Conservation (phyloP, 768 basidiomycete species). For the Mycena epipterygia region DNA sequence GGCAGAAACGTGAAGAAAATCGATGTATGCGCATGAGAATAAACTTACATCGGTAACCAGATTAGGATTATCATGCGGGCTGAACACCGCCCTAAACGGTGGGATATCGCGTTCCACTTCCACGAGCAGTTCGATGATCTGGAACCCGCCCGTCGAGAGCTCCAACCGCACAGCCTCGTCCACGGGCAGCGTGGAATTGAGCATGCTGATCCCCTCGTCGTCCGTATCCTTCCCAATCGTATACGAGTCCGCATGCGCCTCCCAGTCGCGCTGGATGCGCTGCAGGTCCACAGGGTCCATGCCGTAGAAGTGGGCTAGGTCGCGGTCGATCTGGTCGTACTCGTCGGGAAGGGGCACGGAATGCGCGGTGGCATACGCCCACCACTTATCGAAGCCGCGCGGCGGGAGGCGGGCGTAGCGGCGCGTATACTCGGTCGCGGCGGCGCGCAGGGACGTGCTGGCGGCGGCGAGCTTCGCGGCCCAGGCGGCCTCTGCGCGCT, state of each 20-base stretch:
- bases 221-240: constrained; percentile 54
- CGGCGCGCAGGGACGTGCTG: constrained; percentile 81
- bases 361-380: constrained; percentile 68
- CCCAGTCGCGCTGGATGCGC: constrained; percentile 51
- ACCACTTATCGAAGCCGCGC: constrained; percentile 88
- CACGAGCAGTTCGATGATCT: constrained; percentile 55
- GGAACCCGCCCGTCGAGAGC: constrained; percentile 46
- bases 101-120: constrained; percentile 58
- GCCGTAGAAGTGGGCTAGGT: constrained; percentile 87
- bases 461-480: constrained; percentile 70
- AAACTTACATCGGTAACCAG: constrained; percentile 46
- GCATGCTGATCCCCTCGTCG: constrained; percentile 42
- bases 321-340: constrained; percentile 79
- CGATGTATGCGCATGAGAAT: no score
- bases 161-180: constrained; percentile 37
- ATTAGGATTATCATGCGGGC: constrained; percentile 64
- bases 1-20: no score
- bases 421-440: constrained; percentile 81
- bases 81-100: constrained; percentile 64
- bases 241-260: constrained; percentile 53
- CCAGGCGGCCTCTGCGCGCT: constrained; percentile 78
- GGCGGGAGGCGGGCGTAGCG: constrained; percentile 86
- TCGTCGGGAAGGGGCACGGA: constrained; percentile 86
- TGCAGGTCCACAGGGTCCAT: constrained; percentile 59
- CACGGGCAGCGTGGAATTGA: constrained; percentile 47